Conservation (phyloP, 1,139 yeast species). For the Chernovozyma aurita region DNA sequence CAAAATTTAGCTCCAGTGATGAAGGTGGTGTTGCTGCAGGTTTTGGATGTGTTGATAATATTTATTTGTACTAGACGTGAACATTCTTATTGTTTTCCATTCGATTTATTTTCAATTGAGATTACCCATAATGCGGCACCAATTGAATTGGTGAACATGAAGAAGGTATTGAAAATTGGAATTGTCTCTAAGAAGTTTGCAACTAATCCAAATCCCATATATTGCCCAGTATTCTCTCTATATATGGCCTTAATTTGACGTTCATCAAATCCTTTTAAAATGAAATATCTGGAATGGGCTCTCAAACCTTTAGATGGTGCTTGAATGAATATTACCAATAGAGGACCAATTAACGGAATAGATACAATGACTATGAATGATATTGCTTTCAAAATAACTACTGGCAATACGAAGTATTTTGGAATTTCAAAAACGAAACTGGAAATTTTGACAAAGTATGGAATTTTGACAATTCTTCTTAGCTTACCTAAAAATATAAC, state of each 20-base stretch:
- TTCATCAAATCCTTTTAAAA: constrained; percentile 50
- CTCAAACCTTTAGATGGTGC: constrained; percentile 58
- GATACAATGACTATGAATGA: constrained; percentile 37
- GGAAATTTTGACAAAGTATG: constrained; percentile 22
- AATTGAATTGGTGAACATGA: constrained; percentile 60
- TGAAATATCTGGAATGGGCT: constrained; percentile 58
- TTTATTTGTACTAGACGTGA: constrained; percentile 42
- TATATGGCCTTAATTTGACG: constrained; percentile 30
- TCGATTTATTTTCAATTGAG: constrained; percentile 13
- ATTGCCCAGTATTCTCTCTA: constrained; percentile 26
- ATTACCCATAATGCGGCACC: constrained; percentile 77
- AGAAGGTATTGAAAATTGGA: constrained; percentile 57
- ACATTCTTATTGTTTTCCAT: neutral
- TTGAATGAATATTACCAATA: constrained; percentile 46
- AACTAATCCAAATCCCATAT: constrained; percentile 52
- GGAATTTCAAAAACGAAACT: constrained; percentile 21
- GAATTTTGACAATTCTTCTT: constrained; percentile 34
- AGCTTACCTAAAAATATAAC: constrained; percentile 44
- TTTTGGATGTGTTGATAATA: constrained; percentile 90
- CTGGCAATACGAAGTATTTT: constrained; percentile 21
- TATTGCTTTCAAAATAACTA: constrained; percentile 22
- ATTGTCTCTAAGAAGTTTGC: constrained; percentile 56
- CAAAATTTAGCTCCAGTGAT: constrained; percentile 79
- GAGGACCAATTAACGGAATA: constrained; percentile 63
- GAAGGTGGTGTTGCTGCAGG: constrained; percentile 99